Evolutionary conservation across 2,329 filamentous ascomycete genomes (phyloP), one percentile per base, ranked within the genome.

Genomic region (Trichocomaceae sp.): DNA sequence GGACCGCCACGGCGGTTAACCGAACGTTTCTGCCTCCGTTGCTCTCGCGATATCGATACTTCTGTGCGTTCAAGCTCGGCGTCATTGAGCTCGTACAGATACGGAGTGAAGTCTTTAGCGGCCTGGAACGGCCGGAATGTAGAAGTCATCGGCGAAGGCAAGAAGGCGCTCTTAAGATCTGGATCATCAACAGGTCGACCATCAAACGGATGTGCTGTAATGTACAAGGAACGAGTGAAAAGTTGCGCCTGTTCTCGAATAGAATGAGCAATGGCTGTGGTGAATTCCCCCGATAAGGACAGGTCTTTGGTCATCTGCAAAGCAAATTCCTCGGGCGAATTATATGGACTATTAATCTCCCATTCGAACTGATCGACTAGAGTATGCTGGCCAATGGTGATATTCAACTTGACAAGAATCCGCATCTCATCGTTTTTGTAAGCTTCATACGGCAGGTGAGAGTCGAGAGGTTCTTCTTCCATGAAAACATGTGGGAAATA

Each of bases 381-480:
- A 0, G 91, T 97, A 66, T 95, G 89, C 60, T 89, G 87, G 41
- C 92, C 93, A 66, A 99, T 96, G 6, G 93, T 97, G 66, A 99
- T 96, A 72, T 97, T 96, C 50, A 99, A 79, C 72, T 96, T 97
- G 72, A 99, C 84, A 44, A 95, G 76, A 62, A 99, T 88, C 50
- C 93, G 87, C 92, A 99, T 96, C 75, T 99, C 93, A 68, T 99
- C 93, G 67, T 99, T 96, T 73, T 97, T 97, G 77, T 96, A 96
- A 6, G 93, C 91, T 39, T 82, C 85, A 68, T 97, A 97, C 0
- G 92, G 91, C 12, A 95, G 78, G 66, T 93, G 87, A 1, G 90
- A 88, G 64, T 99, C 92, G 47, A 96, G 78, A 0, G 92, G 83
- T 64, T 96, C 90, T 64, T 97, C 92, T 62, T 95, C 86, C 48